A percentile compares a stretch with the other conserved stretches of the same genome.
phyloP scores from a whole-genome alignment of 345 rosid species.

The Citrus inodora region DNA sequence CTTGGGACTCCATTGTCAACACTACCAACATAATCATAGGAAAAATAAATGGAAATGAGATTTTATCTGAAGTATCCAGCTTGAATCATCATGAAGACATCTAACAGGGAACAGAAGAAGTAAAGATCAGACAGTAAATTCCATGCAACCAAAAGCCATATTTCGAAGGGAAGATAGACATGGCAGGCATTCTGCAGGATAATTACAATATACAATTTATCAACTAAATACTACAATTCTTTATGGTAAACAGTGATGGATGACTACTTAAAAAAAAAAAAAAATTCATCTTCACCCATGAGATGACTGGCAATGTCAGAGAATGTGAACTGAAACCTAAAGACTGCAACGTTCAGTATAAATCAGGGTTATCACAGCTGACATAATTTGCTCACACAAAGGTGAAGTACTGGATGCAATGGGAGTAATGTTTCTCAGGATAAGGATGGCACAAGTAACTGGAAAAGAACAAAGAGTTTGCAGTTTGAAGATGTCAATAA shows the following conservation, averaged over 20 bases:
- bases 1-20: conserved; percentile 75
- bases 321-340: not conserved
- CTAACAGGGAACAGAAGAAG: not conserved
- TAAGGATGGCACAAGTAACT: not conserved
- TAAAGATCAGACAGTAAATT: not conserved
- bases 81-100: not conserved
- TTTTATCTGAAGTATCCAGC: not conserved
- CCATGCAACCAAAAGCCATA: not conserved
- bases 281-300: not conserved
- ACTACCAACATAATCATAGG: conserved; percentile 25
- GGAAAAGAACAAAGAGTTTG: not conserved
- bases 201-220: not conserved
- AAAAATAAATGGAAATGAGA: conserved; percentile 7
- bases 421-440: not conserved
- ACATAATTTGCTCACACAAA: not conserved
- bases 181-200: not conserved
- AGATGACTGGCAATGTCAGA: not conserved
- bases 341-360: not conserved
- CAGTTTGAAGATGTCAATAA: not conserved
- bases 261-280: not conserved
- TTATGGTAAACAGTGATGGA: not conserved
- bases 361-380: not conserved
- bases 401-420: not conserved
- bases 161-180: not conserved
- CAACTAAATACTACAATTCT: not conserved